Percentiles rank a stretch among this genome's conserved stretches.
Conservation (phyloP, 768 basidiomycete species). For the Trametopsis cervina region DNA sequence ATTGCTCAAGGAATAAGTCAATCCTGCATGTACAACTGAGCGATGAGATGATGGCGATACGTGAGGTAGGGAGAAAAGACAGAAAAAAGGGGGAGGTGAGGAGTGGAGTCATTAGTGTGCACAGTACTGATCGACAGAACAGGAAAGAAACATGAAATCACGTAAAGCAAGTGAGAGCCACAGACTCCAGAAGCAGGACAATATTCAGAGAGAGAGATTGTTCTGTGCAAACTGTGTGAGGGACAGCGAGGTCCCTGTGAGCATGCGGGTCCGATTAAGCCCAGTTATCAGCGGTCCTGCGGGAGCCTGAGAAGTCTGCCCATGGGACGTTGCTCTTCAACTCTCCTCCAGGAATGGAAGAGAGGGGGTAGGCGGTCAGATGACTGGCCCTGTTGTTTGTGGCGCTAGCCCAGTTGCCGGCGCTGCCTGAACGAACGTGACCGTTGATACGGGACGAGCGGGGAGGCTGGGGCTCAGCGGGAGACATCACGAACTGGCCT, state of each 20-base stretch:
- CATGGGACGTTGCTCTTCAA: conserved; percentile 52
- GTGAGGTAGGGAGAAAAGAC: conserved; percentile 15
- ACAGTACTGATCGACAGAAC: conserved; percentile 10
- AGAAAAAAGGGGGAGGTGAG: conserved; percentile 11
- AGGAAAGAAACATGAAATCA: conserved; percentile 5
- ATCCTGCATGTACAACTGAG: conserved; percentile 18
- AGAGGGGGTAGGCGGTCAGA: conserved; percentile 38
- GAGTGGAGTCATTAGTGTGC: conserved; percentile 15
- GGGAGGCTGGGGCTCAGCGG: conserved; percentile 29
- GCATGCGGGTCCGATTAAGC: conserved; percentile 12
- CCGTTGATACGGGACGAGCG: conserved; percentile 43
- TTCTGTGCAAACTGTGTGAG: background rate
- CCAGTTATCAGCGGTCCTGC: conserved; percentile 24
- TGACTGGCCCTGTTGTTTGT: conserved; percentile 42
- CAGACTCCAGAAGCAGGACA: conserved; percentile 11
- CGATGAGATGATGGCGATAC: conserved; percentile 24
- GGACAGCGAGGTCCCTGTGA: no score
- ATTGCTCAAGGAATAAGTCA: conserved; percentile 29
- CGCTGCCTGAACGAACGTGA: conserved; percentile 73
- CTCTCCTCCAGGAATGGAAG: conserved; percentile 52
- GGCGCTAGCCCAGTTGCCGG: conserved; percentile 71
- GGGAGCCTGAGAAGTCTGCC: conserved; percentile 27
- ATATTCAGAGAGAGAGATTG: background rate
- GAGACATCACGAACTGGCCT: conserved; percentile 29
- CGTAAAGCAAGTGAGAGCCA: conserved; percentile 3